These are phyloP conservation scores for Lentinus polychrous DNA, from an alignment of 1,284 basidiomycete genomes.

Conservation along the genomic window DNA sequence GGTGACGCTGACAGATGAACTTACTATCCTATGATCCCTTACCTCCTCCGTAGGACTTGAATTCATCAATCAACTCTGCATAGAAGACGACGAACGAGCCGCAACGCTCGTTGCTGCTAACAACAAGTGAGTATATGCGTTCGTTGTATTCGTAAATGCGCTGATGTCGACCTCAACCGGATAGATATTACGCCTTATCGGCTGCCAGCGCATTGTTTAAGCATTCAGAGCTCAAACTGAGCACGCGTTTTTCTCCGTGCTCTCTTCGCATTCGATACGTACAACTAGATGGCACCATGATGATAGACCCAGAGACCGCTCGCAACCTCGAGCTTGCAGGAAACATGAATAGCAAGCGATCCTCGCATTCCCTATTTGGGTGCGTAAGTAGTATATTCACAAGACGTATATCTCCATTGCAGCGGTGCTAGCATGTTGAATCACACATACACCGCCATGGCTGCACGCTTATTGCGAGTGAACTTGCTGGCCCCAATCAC, in stretches of 20 bases:
- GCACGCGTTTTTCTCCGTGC: conserved; percentile 59
- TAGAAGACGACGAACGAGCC: conserved; percentile 71
- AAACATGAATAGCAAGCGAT: conserved; percentile 63
- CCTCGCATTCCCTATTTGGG: conserved; percentile 68
- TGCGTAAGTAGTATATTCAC: conserved; percentile 26
- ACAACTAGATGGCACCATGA: conserved; percentile 82
- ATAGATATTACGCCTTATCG: conserved; percentile 84
- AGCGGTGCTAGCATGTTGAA: conserved; percentile 51
- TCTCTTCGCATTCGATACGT: conserved; percentile 79
- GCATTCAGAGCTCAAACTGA: conserved; percentile 61
- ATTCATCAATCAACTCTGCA: conserved; percentile 67
- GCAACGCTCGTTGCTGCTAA: conserved; percentile 68
- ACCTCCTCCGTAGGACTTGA: conserved; percentile 55
- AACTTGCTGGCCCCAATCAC: conserved; percentile 83
- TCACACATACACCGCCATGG: conserved; percentile 87
- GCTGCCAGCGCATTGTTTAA: conserved; percentile 84
- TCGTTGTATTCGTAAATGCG: not conserved
- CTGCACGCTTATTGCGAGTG: conserved; percentile 66
- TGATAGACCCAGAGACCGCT: conserved; percentile 86
- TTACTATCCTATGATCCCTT: not conserved
- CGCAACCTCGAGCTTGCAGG: conserved; percentile 82
- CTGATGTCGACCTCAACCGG: not conserved
- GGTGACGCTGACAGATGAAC: conserved; percentile 36
- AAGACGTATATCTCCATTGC: conserved; percentile 1
- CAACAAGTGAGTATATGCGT: conserved; percentile 58